These are phyloP conservation scores for Nakazawaea wyomingensis DNA, from an alignment of 805 yeast genomes.

Conservation along the genomic window DNA sequence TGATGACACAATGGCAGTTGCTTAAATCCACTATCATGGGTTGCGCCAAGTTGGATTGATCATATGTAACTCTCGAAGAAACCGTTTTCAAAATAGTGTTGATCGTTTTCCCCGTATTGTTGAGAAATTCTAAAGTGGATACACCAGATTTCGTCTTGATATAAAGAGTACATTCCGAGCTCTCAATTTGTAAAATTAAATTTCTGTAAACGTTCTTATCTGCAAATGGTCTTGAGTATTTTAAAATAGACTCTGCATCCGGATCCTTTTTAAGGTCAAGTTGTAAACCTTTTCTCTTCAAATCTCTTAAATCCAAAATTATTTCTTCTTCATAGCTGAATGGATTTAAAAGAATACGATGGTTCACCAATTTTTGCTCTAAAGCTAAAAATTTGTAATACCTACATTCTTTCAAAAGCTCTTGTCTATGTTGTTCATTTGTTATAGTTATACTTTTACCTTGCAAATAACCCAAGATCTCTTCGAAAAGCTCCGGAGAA, in stretches of 20 bases:
- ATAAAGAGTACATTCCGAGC: slow-evolving; percentile 26
- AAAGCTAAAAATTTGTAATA: slow-evolving; percentile 73
- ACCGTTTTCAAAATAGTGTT: slow-evolving; percentile 17
- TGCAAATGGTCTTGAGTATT: slow-evolving; percentile 42
- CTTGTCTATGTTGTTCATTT: slow-evolving; percentile 49
- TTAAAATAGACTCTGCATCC: slow-evolving; percentile 16
- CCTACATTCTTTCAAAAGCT: slow-evolving; percentile 62
- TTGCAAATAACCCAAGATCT: slow-evolving; percentile 47
- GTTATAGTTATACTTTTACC: slow-evolving; percentile 47
- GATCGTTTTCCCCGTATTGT: slow-evolving; percentile 23
- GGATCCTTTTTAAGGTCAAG: slow-evolving; percentile 15
- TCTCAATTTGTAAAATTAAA: slow-evolving; percentile 37
- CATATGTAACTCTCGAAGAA: slow-evolving; percentile 20
- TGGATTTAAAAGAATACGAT: slow-evolving; percentile 47
- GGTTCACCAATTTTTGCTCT: slow-evolving; percentile 64
- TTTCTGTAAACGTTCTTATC: slow-evolving; percentile 31
- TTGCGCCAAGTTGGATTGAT: slow-evolving; percentile 12
- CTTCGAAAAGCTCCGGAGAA: slow-evolving; percentile 48
- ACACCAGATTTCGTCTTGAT: slow-evolving; percentile 27
- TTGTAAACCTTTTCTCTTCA: slow-evolving; percentile 31
- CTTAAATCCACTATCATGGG: slow-evolving; percentile 19
- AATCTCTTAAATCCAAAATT: slow-evolving; percentile 40
- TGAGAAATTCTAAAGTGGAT: slow-evolving; percentile 19
- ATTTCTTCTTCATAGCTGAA: slow-evolving; percentile 51
- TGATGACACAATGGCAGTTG: slow-evolving; percentile 19